Evolutionary conservation across 805 yeast species (phyloP).

Genomic region (Yamadazyma endophytica): DNA sequence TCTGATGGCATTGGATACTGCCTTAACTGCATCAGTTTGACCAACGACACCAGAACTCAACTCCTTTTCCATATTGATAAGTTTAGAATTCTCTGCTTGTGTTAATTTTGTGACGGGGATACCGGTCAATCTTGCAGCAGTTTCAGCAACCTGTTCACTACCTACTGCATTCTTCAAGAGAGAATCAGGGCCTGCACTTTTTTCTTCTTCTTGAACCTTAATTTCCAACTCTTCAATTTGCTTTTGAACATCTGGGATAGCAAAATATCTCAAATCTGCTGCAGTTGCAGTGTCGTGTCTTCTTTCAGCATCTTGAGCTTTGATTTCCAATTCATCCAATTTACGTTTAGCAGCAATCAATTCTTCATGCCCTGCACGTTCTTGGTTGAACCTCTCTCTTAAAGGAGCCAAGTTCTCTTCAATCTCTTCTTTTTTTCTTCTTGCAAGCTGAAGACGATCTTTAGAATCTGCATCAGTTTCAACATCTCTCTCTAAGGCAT

Average conservation of each 20-base stretch:
- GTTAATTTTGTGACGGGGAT: constrained; percentile 93
- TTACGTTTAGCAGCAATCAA: constrained; percentile 85
- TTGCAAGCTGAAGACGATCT: constrained; percentile 79
- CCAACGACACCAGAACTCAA: constrained; percentile 86
- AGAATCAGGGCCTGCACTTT: constrained; percentile 52
- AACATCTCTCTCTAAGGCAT: constrained; percentile 93
- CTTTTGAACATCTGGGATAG: constrained; percentile 86
- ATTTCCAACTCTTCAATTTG: constrained; percentile 73
- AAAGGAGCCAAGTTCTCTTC: constrained; percentile 84
- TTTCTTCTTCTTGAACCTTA: constrained; percentile 73
- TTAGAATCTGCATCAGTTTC: constrained; percentile 79
- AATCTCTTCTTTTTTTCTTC: constrained; percentile 72
- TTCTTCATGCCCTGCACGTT: constrained; percentile 87
- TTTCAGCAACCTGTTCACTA: constrained; percentile 89
- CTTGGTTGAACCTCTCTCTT: constrained; percentile 79
- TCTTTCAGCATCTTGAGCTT: constrained; percentile 96
- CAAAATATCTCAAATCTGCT: constrained; percentile 95
- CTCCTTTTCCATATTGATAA: constrained; percentile 91
- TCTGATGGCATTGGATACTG: constrained; percentile 93
- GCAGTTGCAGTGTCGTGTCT: constrained; percentile 91
- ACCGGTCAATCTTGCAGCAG: constrained; percentile 95
- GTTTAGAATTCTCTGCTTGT: constrained; percentile 90
- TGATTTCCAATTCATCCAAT: constrained; percentile 86
- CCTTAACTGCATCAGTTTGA: constrained; percentile 91
- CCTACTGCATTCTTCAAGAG: constrained; percentile 89